A percentile compares a stretch with the other conserved stretches of the same genome.
Conservation (phyloP, 2,329 filamentous ascomycete genomes). For the Alternaria viburni region DNA sequence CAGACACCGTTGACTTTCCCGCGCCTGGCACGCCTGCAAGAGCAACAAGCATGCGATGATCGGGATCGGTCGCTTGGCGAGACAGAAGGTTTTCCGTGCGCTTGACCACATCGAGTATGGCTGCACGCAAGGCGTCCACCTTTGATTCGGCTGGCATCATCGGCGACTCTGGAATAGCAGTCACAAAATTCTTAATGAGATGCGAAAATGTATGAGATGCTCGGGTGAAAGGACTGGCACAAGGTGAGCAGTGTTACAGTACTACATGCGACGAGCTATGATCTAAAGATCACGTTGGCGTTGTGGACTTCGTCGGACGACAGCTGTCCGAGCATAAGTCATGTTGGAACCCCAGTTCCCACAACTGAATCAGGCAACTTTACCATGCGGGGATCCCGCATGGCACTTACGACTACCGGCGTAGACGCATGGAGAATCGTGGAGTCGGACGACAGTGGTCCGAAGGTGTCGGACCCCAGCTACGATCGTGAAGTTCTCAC, state of each 20-base stretch:
- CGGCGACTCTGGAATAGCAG: background rate
- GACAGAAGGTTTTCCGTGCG: conserved; percentile 25
- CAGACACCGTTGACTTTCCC: conserved; percentile 35
- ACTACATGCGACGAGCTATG: background rate
- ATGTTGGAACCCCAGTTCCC: conserved; percentile 10
- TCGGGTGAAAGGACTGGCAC: background rate
- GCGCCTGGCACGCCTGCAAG: conserved; percentile 38
- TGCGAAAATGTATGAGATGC: background rate
- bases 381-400: conserved; percentile 9
- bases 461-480: conserved; percentile 16
- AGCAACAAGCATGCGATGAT: conserved; percentile 31
- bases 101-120: conserved; percentile 28
- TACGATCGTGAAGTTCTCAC: conserved; percentile 2
- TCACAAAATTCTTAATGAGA: background rate
- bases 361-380: conserved; percentile 6
- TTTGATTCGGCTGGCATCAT: conserved; percentile 17
- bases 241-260: background rate
- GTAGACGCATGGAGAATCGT: conserved; percentile 9
- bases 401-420: background rate
- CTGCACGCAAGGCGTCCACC: conserved; percentile 9
- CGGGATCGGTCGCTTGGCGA: conserved; percentile 24
- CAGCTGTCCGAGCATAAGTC: conserved; percentile 23
- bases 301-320: conserved; percentile 29
- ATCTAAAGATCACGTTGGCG: background rate
- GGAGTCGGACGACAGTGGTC: conserved; percentile 24